Evolutionary conservation across 257 asterid genomes (phyloP).

Genomic region (Solanum peruvianum): DNA sequence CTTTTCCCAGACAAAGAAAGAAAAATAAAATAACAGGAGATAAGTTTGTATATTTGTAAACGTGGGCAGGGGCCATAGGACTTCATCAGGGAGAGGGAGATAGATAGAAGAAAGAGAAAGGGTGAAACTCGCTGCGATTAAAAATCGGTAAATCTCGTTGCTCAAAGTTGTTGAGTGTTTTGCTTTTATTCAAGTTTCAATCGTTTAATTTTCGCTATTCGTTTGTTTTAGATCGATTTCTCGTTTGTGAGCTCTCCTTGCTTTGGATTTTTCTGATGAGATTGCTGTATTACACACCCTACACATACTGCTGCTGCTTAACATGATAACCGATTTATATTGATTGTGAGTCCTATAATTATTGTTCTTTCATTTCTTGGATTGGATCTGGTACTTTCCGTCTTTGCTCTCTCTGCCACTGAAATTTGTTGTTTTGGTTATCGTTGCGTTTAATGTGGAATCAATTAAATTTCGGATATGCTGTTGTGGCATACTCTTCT

Average conservation of each 20-base stretch:
- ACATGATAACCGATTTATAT: background rate
- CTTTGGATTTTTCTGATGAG: background rate
- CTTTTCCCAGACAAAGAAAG: background rate
- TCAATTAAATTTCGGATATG: background rate
- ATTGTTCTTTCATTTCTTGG: background rate
- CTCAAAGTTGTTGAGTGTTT: background rate
- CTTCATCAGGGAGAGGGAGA: background rate
- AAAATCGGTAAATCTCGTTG: background rate
- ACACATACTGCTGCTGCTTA: background rate
- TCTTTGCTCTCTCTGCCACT: background rate
- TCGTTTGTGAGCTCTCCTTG: background rate
- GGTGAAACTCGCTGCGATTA: background rate
- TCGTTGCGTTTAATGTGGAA: background rate
- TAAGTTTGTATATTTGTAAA: background rate
- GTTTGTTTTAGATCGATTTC: background rate
- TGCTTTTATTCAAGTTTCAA: background rate
- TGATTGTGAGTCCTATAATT: background rate
- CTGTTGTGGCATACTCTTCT: background rate
- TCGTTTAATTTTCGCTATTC: background rate
- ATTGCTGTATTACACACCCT: background rate
- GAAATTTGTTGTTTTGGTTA: background rate
- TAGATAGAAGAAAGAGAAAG: background rate
- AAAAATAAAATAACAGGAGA: background rate
- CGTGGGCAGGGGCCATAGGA: background rate
- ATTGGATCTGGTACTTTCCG: background rate